These are phyloP conservation scores for Acer campestre DNA, from an alignment of 345 rosid genomes.

Conservation along the genomic window DNA sequence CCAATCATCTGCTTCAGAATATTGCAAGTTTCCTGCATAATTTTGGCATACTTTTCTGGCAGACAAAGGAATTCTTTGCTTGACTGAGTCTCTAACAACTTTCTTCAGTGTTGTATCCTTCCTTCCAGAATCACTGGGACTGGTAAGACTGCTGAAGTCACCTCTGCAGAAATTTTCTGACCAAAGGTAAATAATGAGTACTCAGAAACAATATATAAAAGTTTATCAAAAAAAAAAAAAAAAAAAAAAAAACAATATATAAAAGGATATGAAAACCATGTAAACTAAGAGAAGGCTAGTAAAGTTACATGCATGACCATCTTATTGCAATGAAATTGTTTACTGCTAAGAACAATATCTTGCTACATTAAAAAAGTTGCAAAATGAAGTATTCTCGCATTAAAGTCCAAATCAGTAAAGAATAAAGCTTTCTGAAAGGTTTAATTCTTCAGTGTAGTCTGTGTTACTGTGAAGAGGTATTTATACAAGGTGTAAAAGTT, in stretches of 20 bases:
- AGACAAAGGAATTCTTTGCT: slow-evolving; percentile 58
- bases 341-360: neutral
- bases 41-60: slow-evolving; percentile 45
- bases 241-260: slow-evolving; percentile 15
- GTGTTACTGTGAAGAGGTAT: neutral
- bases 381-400: neutral
- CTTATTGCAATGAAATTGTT: neutral
- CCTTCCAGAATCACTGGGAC: slow-evolving; percentile 48
- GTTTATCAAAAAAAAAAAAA: slow-evolving; percentile 1
- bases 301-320: neutral
- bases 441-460: neutral
- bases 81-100: slow-evolving; percentile 46
- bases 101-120: slow-evolving; percentile 51
- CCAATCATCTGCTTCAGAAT: slow-evolving; percentile 69
- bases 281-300: neutral
- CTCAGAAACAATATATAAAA: slow-evolving; percentile 11
- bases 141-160: slow-evolving; percentile 56
- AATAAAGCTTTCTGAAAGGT: neutral
- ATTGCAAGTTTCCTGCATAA: slow-evolving; percentile 41
- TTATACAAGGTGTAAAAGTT: neutral
- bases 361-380: neutral
- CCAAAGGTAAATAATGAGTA: slow-evolving; percentile 5
- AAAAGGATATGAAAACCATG: neutral
- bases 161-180: slow-evolving; percentile 68
- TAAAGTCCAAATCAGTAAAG: neutral